Evolutionary conservation across 2,329 filamentous ascomycete genomes (phyloP).

Genomic region (Fusarium sp.): DNA sequence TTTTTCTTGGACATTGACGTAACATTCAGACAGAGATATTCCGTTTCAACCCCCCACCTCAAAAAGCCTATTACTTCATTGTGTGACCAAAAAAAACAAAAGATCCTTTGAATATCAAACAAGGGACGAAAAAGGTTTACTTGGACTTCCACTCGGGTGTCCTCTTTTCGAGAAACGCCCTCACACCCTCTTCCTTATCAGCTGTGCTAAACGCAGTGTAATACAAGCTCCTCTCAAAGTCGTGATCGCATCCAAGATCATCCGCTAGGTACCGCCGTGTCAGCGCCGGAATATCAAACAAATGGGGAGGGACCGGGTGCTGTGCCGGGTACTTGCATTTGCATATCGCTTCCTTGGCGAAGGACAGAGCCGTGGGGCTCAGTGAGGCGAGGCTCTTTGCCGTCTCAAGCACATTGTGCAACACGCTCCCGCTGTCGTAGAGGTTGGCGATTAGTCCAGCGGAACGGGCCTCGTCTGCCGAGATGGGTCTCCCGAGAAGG

Average conservation of each 20-base stretch:
- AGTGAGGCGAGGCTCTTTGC: constrained; percentile 39
- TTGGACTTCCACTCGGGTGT: constrained; percentile 28
- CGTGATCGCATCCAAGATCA: constrained; percentile 40
- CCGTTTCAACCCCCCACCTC: not conserved
- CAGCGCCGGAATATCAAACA: not conserved
- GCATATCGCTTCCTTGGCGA: constrained; percentile 45
- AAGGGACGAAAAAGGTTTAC: not conserved
- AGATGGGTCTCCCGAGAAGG: constrained; percentile 42
- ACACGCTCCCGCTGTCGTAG: constrained; percentile 41
- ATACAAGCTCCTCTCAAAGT: constrained; percentile 50
- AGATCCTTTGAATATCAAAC: not conserved
- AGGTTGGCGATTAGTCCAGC: constrained; percentile 42
- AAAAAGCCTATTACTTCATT: not conserved
- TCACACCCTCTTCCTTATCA: constrained; percentile 46
- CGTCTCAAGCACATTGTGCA: constrained; percentile 39
- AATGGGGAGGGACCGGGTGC: not conserved
- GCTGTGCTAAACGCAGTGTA: constrained; percentile 49
- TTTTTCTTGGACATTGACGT: not conserved
- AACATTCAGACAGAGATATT: not conserved
- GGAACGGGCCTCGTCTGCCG: constrained; percentile 39
- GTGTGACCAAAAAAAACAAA: not conserved
- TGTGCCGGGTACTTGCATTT: constrained; percentile 34
- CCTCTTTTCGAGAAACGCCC: constrained; percentile 45
- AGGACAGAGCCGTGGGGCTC: constrained; percentile 40
- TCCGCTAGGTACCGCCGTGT: constrained; percentile 33